Evolutionary conservation across 208 protist genomes (phyloP).

Genomic region (Trypanosomatidae sp.): DNA sequence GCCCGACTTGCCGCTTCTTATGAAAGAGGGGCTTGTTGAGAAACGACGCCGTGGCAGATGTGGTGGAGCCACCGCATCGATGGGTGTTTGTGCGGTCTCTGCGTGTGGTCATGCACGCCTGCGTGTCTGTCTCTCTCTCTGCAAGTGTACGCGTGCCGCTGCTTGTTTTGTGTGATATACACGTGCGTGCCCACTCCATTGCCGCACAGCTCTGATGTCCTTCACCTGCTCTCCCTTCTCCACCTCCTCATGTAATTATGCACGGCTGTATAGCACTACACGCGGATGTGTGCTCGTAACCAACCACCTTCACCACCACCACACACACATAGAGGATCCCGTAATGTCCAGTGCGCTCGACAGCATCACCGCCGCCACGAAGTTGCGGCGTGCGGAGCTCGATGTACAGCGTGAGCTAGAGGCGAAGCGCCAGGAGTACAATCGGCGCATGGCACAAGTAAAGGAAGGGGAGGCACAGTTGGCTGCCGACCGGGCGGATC

Average conservation of each 20-base stretch:
- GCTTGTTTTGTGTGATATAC: background rate
- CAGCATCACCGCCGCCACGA: conserved; percentile 90
- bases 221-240: background rate
- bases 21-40: background rate
- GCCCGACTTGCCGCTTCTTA: background rate
- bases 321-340: background rate
- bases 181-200: background rate
- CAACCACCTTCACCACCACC: background rate
- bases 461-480: conserved; percentile 83
- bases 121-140: background rate
- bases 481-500: conserved; percentile 65
- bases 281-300: background rate
- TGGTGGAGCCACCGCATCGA: background rate
- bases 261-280: background rate
- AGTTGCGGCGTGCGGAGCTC: conserved; percentile 78
- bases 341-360: conserved; percentile 82
- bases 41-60: background rate
- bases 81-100: background rate
- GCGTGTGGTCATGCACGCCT: background rate
- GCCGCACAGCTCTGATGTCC: background rate
- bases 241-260: background rate
- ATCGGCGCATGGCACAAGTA: conserved; percentile 81
- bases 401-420: conserved; percentile 90
- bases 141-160: background rate
- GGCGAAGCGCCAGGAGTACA: conserved; percentile 83